These are phyloP conservation scores for Saccharomycopsis sp. DNA, from an alignment of 805 yeast genomes.

Conservation along the genomic window DNA sequence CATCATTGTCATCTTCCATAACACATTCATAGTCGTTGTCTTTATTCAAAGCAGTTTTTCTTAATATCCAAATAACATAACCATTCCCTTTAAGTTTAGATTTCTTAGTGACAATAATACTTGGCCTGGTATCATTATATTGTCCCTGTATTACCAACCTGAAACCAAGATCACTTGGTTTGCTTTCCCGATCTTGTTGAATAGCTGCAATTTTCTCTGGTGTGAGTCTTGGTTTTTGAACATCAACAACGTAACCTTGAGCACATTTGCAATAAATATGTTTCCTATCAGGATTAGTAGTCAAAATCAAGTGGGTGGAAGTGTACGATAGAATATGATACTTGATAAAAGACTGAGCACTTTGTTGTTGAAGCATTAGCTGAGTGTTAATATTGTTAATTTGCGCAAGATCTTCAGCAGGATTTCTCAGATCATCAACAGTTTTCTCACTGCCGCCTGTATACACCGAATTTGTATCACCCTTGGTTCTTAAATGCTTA, in stretches of 20 bases:
- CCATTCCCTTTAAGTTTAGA: constrained; percentile 12
- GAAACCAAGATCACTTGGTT: constrained; percentile 27
- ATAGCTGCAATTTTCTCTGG: constrained; percentile 13
- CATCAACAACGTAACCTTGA: constrained; percentile 53
- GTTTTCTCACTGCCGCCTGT: background rate
- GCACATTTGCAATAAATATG: constrained; percentile 55
- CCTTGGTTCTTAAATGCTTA: background rate
- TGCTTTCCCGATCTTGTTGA: constrained; percentile 1
- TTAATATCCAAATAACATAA: constrained; percentile 19
- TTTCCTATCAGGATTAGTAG: constrained; percentile 59
- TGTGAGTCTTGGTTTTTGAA: constrained; percentile 24
- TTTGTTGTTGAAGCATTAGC: constrained; percentile 10
- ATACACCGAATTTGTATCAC: background rate
- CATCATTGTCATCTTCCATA: background rate
- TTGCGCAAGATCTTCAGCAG: background rate
- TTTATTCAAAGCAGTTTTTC: constrained; percentile 12
- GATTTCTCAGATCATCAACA: too few relatives aligned
- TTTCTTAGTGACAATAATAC: constrained; percentile 16
- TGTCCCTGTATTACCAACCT: constrained; percentile 26
- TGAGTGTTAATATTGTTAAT: background rate
- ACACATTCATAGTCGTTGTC: constrained; percentile 14
- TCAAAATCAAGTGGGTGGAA: constrained; percentile 37
- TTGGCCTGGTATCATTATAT: constrained; percentile 5
- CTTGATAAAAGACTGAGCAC: constrained; percentile 43
- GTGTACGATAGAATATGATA: constrained; percentile 55